These are phyloP conservation scores for Primulina tabacum DNA, from an alignment of 257 asterid genomes.

Conservation along the genomic window DNA sequence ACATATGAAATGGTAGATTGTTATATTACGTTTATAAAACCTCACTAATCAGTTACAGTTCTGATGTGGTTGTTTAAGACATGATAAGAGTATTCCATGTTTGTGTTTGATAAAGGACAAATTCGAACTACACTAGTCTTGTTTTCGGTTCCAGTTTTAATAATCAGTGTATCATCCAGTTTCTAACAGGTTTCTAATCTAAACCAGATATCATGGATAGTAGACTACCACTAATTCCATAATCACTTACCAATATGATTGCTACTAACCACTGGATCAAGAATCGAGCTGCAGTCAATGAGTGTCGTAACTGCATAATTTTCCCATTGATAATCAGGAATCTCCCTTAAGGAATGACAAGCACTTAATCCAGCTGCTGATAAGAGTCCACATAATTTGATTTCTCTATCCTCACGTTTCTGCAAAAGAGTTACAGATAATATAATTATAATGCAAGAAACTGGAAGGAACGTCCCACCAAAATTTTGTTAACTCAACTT, in stretches of 20 bases:
- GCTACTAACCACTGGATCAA: conserved; percentile 66
- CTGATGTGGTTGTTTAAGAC: background rate
- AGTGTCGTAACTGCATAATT: conserved; percentile 72
- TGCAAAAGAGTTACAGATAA: conserved; percentile 32
- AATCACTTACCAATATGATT: conserved; percentile 51
- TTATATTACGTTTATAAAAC: no score
- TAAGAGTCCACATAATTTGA: conserved; percentile 50
- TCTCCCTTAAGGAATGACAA: conserved; percentile 45
- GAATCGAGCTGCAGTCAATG: conserved; percentile 72
- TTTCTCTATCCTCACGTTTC: conserved; percentile 56
- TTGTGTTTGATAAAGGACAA: background rate
- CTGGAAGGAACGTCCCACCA: background rate
- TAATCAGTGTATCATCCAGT: background rate
- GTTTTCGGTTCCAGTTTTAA: background rate
- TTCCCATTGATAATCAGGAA: conserved; percentile 56
- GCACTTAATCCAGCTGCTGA: conserved; percentile 73
- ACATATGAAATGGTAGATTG: background rate
- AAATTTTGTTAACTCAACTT: background rate
- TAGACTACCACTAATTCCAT: background rate
- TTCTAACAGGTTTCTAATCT: background rate
- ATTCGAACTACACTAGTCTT: background rate
- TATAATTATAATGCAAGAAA: background rate
- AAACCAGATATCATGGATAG: background rate
- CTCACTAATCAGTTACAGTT: background rate
- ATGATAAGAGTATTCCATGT: background rate